Evolutionary conservation across 768 basidiomycete genomes (phyloP).

Genomic region (Suillus placidus): DNA sequence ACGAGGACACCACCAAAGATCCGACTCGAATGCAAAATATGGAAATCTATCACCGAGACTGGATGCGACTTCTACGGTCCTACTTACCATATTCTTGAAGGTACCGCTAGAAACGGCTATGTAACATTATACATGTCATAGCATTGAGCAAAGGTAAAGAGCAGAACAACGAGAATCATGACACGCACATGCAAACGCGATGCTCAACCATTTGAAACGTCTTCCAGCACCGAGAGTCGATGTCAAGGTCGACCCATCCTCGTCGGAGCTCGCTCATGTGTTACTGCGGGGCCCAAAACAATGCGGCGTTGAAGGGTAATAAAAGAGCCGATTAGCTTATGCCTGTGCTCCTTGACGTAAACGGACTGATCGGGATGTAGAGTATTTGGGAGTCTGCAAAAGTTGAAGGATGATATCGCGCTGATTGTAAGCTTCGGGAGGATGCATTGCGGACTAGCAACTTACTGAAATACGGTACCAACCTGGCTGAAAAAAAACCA

Average conservation of each 20-base stretch:
- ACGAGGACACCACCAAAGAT: slow-evolving; percentile 35
- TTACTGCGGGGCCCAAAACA: slow-evolving; percentile 28
- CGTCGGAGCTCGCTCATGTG: slow-evolving; percentile 18
- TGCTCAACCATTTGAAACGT: background rate
- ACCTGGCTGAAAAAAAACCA: slow-evolving; percentile 33
- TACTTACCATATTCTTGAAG: slow-evolving; percentile 31
- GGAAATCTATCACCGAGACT: slow-evolving; percentile 34
- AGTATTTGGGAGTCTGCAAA: slow-evolving; percentile 46
- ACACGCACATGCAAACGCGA: slow-evolving; percentile 41
- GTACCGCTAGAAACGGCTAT: slow-evolving; percentile 38
- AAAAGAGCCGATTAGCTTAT: slow-evolving; percentile 8
- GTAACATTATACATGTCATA: background rate
- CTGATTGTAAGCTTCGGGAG: slow-evolving; percentile 9
- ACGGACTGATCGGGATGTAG: slow-evolving; percentile 48
- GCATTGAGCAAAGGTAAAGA: background rate
- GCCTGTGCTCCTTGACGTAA: slow-evolving; percentile 12
- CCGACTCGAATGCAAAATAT: slow-evolving; percentile 34
- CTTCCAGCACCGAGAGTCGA: slow-evolving; percentile 9
- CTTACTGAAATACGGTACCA: slow-evolving; percentile 40
- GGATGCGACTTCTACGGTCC: background rate
- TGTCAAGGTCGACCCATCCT: slow-evolving; percentile 9
- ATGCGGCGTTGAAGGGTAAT: slow-evolving; percentile 19
- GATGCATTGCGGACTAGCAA: background rate
- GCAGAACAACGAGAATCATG: background rate
- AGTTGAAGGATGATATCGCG: slow-evolving; percentile 47